Conservation (phyloP, 179 eudicot species). For the Patellifolia procumbens region DNA sequence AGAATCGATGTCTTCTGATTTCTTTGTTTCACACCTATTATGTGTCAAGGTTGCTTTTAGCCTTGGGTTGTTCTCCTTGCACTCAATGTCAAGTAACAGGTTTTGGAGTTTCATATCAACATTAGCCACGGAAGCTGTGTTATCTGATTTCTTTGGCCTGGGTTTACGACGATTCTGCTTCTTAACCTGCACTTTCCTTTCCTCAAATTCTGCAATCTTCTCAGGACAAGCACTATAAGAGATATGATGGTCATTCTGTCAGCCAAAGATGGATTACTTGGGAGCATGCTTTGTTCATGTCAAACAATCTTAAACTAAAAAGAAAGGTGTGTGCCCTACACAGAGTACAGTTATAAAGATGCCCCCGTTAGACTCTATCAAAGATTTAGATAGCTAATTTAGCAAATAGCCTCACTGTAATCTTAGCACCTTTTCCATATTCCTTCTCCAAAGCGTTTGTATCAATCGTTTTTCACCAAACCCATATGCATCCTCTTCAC, state of each 20-base stretch:
- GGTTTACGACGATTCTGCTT: conserved; percentile 50
- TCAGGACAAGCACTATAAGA: conserved; percentile 85
- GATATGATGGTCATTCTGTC: neutral
- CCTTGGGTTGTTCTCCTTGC: conserved; percentile 11
- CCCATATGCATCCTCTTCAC: no score
- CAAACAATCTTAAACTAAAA: no score
- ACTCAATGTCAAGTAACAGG: conserved; percentile 55
- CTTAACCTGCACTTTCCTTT: conserved; percentile 59
- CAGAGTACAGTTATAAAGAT: no score
- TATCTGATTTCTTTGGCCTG: conserved; percentile 46
- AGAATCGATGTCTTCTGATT: conserved; percentile 28
- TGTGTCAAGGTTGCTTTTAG: neutral
- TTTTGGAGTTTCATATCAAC: conserved; percentile 59
- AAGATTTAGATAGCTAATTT: no score
- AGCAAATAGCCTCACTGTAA: no score
- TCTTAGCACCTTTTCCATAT: no score
- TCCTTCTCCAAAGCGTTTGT: no score
- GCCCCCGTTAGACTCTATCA: no score
- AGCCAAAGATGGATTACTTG: neutral
- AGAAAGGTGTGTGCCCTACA: no score
- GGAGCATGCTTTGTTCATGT: no score
- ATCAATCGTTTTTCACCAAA: no score
- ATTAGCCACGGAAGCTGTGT: conserved; percentile 38
- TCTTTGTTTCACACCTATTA: conserved; percentile 24
- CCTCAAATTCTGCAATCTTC: conserved; percentile 70